phyloP scores from a whole-genome alignment of 2,329 filamentous ascomycete species.

The Clarireedia sp. region DNA sequence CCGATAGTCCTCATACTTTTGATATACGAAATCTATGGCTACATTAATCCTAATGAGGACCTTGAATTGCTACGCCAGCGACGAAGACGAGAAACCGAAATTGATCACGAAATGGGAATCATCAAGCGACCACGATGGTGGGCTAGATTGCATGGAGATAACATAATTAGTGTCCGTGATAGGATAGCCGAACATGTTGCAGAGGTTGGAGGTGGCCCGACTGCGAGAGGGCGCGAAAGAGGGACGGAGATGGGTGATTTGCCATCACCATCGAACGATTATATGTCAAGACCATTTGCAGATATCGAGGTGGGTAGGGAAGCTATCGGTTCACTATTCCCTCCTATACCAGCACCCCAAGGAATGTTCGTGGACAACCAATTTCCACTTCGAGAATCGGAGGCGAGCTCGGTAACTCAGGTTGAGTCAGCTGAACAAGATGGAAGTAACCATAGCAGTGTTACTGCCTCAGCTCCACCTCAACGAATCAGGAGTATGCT shows the following conservation, averaged over 20 bases:
- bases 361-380: constrained; percentile 14
- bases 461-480: constrained; percentile 23
- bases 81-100: constrained; percentile 43
- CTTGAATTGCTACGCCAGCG: constrained; percentile 57
- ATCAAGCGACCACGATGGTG: constrained; percentile 60
- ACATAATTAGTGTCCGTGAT: constrained; percentile 26
- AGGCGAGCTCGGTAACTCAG: constrained; percentile 7
- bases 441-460: constrained; percentile 22
- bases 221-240: constrained; percentile 24
- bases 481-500: constrained; percentile 35
- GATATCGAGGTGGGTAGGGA: constrained; percentile 35
- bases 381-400: constrained; percentile 5
- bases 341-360: neutral
- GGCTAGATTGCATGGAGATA: constrained; percentile 35
- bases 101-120: constrained; percentile 55
- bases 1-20: constrained; percentile 50
- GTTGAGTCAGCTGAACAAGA: constrained; percentile 2
- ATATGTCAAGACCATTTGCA: constrained; percentile 33
- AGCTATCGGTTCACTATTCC: constrained; percentile 17
- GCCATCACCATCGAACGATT: constrained; percentile 15
- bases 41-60: constrained; percentile 63
- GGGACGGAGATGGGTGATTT: constrained; percentile 33
- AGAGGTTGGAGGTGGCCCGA: constrained; percentile 30
- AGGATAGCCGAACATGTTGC: constrained; percentile 28
- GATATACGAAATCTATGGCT: constrained; percentile 48